A percentile compares a stretch with the other conserved stretches of the same genome.
Conservation (phyloP, 192 early-diverging fungal genomes). For the Backusella macrospora region DNA sequence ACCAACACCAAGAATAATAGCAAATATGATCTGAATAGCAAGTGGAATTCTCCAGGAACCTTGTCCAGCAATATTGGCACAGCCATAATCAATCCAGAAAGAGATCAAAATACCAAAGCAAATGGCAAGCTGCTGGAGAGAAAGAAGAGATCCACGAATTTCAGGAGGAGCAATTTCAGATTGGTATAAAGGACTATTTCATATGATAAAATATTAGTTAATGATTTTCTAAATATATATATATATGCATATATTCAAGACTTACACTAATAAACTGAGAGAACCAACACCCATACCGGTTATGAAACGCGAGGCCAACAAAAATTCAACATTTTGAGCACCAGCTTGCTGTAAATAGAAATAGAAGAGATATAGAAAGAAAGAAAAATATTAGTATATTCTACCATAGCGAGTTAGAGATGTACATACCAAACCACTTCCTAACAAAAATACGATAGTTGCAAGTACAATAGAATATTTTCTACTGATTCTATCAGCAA, state of each 20-base stretch:
- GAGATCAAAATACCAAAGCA: slow-evolving; percentile 61
- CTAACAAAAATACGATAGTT: slow-evolving; percentile 57
- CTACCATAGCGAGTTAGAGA: not conserved
- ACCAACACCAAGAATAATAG: slow-evolving; percentile 58
- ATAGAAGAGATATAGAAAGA: not conserved
- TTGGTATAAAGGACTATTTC: slow-evolving; percentile 49
- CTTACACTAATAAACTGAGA: slow-evolving; percentile 48
- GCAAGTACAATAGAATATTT: slow-evolving; percentile 70
- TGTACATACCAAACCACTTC: slow-evolving; percentile 31
- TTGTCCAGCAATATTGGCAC: slow-evolving; percentile 28
- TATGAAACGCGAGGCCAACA: slow-evolving; percentile 57
- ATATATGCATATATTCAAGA: slow-evolving; percentile 17
- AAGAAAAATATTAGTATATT: not conserved
- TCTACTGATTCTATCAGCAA: slow-evolving; percentile 65
- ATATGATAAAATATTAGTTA: not conserved
- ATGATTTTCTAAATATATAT: slow-evolving; percentile 27
- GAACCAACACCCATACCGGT: slow-evolving; percentile 56
- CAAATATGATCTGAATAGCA: slow-evolving; percentile 70
- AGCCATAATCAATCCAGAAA: slow-evolving; percentile 57
- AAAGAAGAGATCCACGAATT: slow-evolving; percentile 59
- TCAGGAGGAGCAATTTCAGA: slow-evolving; percentile 61
- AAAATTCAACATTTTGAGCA: slow-evolving; percentile 38
- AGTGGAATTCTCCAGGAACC: slow-evolving; percentile 73
- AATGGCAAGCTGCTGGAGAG: slow-evolving; percentile 60
- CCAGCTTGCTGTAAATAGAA: slow-evolving; percentile 31